Evolutionary conservation across 2,329 filamentous ascomycete species (phyloP).

Genomic region (Colletotrichum brevisporum): DNA sequence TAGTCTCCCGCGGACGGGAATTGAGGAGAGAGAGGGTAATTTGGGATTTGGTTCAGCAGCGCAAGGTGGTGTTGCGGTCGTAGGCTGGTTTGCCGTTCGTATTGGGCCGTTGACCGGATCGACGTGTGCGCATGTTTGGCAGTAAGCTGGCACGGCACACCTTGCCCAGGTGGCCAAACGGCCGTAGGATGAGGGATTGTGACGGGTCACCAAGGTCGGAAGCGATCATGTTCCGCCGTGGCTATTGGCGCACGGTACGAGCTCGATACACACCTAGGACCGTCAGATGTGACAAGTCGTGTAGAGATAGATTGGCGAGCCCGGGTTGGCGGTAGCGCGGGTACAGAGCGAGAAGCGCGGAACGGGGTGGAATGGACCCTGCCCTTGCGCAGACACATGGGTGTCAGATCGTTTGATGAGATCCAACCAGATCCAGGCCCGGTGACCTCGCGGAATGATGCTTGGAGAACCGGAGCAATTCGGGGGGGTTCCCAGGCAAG

Average conservation of each 20-base stretch:
- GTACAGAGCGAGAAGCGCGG: conserved; percentile 13
- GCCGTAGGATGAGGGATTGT: conserved; percentile 20
- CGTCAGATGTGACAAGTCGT: conserved; percentile 29
- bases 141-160: neutral
- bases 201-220: conserved; percentile 15
- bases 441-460: conserved; percentile 34
- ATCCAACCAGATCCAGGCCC: conserved; percentile 39
- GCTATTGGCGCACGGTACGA: conserved; percentile 34
- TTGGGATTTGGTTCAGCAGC: conserved; percentile 24
- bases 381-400: conserved; percentile 36
- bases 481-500: conserved; percentile 5
- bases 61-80: conserved; percentile 15
- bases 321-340: conserved; percentile 30
- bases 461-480: conserved; percentile 31
- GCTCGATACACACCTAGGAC: conserved; percentile 16
- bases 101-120: conserved; percentile 19
- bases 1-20: conserved; percentile 23
- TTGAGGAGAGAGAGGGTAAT: conserved; percentile 1
- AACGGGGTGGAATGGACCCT: conserved; percentile 13
- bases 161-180: conserved; percentile 8
- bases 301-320: conserved; percentile 31
- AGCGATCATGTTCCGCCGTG: neutral
- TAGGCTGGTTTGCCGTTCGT: conserved; percentile 14
- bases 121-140: conserved; percentile 26
- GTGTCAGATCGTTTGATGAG: conserved; percentile 41